Evolutionary conservation across 805 yeast species (phyloP).

Genomic region (Pichia kluyveri): DNA sequence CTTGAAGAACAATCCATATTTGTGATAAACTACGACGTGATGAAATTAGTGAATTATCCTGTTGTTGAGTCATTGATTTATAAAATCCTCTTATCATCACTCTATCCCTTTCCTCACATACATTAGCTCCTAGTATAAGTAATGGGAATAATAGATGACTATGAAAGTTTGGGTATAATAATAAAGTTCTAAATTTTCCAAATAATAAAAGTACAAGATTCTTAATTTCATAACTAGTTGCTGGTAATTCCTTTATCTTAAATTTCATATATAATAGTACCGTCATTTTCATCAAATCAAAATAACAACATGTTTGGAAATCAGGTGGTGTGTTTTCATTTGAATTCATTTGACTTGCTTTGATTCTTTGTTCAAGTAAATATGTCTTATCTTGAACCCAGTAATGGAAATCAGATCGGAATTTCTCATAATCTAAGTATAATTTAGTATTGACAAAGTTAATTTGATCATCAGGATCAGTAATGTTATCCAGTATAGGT

Average conservation of each 20-base stretch:
- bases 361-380: conserved; percentile 9
- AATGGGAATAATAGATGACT: conserved; percentile 16
- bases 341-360: conserved; percentile 7
- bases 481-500: conserved; percentile 2
- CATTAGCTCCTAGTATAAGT: conserved; percentile 19
- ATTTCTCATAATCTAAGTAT: conserved; percentile 13
- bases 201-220: conserved; percentile 14
- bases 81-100: conserved; percentile 14
- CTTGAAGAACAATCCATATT: conserved; percentile 17
- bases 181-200: conserved; percentile 11
- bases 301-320: conserved; percentile 10
- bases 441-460: conserved; percentile 6
- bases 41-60: neutral
- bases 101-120: conserved; percentile 20
- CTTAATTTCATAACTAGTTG: conserved; percentile 17
- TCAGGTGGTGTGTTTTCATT: conserved; percentile 1
- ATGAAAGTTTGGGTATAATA: conserved; percentile 6
- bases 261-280: conserved; percentile 13
- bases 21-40: conserved; percentile 7
- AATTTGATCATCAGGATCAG: conserved; percentile 5
- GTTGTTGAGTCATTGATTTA: neutral
- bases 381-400: conserved; percentile 16
- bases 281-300: conserved; percentile 16
- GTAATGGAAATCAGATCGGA: conserved; percentile 16
- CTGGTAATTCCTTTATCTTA: conserved; percentile 14